Conservation (phyloP, 345 rosid species). For the Geranium brycei region DNA sequence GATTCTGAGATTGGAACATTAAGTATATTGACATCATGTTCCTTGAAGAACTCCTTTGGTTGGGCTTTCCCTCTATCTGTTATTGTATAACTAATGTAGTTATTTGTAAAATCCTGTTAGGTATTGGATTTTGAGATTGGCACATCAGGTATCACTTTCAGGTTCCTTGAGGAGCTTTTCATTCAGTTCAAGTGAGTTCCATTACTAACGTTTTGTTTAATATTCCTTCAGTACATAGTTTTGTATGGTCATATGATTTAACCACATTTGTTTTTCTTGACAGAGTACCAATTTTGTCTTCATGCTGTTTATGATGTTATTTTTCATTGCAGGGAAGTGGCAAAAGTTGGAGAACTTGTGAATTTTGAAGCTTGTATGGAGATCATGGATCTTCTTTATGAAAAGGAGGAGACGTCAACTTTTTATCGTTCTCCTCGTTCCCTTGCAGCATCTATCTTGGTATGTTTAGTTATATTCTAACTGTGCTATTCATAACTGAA, state of each 20-base stretch:
- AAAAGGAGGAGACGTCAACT: slow-evolving; percentile 43
- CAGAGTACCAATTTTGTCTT: neutral
- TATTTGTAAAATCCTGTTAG: slow-evolving; percentile 17
- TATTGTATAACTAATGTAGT: neutral
- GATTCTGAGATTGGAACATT: slow-evolving; percentile 53
- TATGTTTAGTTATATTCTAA: slow-evolving; percentile 11
- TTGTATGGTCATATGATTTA: neutral
- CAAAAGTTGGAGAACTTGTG: slow-evolving; percentile 54
- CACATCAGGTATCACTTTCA: slow-evolving; percentile 32
- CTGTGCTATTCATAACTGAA: neutral
- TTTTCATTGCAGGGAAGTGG: slow-evolving; percentile 37
- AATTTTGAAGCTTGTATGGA: slow-evolving; percentile 68
- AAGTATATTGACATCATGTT: slow-evolving; percentile 33
- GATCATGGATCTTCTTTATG: slow-evolving; percentile 81
- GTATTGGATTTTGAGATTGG: slow-evolving; percentile 61
- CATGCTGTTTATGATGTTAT: neutral
- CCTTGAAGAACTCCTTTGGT: slow-evolving; percentile 34
- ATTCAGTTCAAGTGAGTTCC: slow-evolving; percentile 41
- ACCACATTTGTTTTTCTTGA: neutral
- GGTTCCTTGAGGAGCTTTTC: slow-evolving; percentile 44
- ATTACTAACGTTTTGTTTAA: neutral
- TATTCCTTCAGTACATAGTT: too few relatives aligned
- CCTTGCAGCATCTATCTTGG: slow-evolving; percentile 73
- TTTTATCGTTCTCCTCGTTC: slow-evolving; percentile 38
- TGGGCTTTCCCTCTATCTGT: neutral